Evolutionary conservation across 1,284 basidiomycete species (phyloP), one percentile per base, ranked within the genome.

Genomic region (Cryptococcus sp.): DNA sequence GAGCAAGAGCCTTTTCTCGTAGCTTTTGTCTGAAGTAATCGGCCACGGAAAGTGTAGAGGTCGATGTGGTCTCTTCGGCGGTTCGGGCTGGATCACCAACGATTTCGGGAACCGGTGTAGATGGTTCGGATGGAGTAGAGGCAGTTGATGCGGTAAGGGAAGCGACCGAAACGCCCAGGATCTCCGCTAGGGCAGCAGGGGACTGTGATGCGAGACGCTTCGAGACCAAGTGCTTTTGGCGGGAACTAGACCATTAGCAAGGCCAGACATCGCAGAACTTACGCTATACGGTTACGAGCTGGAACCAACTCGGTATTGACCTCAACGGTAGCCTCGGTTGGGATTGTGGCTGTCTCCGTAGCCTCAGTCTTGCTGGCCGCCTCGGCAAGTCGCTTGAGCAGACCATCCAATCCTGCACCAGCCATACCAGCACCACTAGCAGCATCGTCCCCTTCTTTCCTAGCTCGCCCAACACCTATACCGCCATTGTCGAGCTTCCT

Each of bases 21-120:
- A 76, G 60, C 59, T 70, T 72, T 49, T 69, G 64, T 16, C 70
- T 62, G 54, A 76, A 76, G 52, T 76, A 76, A 51, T 76, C 74
- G 31, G 62, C 56, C 0, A 76, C 72, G 3, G 70, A 73, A 7
- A 76, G 51, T 14, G 63, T 62, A 7, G 72, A 67, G 3, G 57
- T 72, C 3, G 55, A 60, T 39, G 69, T 55, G 24, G 61, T 63
- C 44, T 72, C 66, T 24, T 65, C 59, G 11, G 62, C 52, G 25
- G 56, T 55, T 22, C 64, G 54, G 19, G 59, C 55, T 24, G 56
- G 44, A 34, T 52, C 42, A 37, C 44, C 21, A 25, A 45, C 36
- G 45, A 46, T 7, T 48, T 46, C 45, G 45, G 46, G 43, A 41
- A 22, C 28, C 52, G 53, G 19, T 58, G 55, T 48, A 36, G 47